Conservation (phyloP, 2,329 filamentous ascomycete species). For the Camptophora hylomeconis region DNA sequence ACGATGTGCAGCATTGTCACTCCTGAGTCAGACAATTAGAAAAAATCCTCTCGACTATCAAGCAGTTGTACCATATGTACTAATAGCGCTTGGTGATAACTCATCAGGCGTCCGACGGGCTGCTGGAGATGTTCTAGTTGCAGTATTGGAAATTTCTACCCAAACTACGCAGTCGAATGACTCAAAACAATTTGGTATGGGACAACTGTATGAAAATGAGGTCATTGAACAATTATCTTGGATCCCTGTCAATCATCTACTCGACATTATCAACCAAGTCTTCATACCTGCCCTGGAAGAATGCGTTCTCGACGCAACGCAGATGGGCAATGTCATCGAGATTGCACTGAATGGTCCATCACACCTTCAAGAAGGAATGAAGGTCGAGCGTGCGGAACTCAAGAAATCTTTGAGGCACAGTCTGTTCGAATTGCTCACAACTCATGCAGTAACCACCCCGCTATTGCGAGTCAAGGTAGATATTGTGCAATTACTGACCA, state of each 20-base stretch:
- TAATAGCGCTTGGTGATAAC: conserved; percentile 61
- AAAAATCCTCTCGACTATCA: conserved; percentile 59
- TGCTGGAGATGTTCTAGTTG: conserved; percentile 53
- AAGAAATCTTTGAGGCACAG: conserved; percentile 52
- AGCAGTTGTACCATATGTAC: conserved; percentile 65
- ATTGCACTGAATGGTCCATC: conserved; percentile 42
- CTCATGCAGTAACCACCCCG: conserved; percentile 58
- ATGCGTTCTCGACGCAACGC: conserved; percentile 63
- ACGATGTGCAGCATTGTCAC: conserved; percentile 24
- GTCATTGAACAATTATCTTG: conserved; percentile 34
- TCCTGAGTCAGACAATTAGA: conserved; percentile 32
- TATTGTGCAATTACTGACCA: conserved; percentile 59
- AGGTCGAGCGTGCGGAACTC: conserved; percentile 33
- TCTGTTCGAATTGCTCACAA: conserved; percentile 59
- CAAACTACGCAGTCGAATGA: conserved; percentile 27
- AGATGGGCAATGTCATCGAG: conserved; percentile 53
- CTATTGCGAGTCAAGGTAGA: conserved; percentile 55
- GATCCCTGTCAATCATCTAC: conserved; percentile 12
- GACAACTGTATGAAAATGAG: conserved; percentile 50
- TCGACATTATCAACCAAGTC: conserved; percentile 50
- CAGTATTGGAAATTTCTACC: conserved; percentile 41
- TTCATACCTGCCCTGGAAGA: conserved; percentile 73
- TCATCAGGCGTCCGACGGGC: conserved; percentile 65
- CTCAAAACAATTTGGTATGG: too few species aligned
- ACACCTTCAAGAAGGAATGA: conserved; percentile 26